Evolutionary conservation across 2,329 filamentous ascomycete genomes (phyloP).

Genomic region (Cercospora nicotianae): DNA sequence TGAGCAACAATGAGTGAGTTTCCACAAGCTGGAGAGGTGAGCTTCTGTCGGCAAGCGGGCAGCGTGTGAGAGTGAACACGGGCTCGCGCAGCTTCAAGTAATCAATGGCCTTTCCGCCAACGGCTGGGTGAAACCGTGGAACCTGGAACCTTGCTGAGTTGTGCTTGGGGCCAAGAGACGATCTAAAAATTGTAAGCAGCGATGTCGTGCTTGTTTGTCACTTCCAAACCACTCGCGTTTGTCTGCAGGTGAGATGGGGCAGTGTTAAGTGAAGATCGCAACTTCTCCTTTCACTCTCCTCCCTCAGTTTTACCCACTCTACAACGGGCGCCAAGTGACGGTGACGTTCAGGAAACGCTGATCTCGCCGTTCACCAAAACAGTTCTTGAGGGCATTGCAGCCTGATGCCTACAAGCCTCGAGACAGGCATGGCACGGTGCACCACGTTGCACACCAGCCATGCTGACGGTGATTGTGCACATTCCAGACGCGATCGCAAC

Average conservation of each 20-base stretch:
- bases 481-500: neutral
- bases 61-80: neutral
- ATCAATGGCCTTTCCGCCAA: neutral
- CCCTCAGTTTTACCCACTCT: neutral
- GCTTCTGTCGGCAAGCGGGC: neutral
- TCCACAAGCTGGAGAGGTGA: slow-evolving; percentile 10
- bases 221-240: neutral
- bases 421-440: neutral
- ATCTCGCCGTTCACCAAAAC: neutral
- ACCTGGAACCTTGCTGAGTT: neutral
- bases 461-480: neutral
- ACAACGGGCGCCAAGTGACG: neutral
- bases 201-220: neutral
- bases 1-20: slow-evolving; percentile 30
- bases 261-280: neutral
- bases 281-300: neutral
- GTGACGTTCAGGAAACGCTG: neutral
- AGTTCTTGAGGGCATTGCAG: neutral
- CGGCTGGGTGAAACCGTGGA: neutral
- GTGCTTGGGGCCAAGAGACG: neutral
- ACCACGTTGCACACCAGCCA: neutral
- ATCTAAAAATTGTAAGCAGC: neutral
- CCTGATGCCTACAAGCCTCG: neutral
- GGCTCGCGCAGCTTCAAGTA: neutral
- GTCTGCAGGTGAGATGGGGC: neutral